These are phyloP conservation scores for Solanum chaucha DNA, from an alignment of 257 asterid species.

Conservation along the genomic window DNA sequence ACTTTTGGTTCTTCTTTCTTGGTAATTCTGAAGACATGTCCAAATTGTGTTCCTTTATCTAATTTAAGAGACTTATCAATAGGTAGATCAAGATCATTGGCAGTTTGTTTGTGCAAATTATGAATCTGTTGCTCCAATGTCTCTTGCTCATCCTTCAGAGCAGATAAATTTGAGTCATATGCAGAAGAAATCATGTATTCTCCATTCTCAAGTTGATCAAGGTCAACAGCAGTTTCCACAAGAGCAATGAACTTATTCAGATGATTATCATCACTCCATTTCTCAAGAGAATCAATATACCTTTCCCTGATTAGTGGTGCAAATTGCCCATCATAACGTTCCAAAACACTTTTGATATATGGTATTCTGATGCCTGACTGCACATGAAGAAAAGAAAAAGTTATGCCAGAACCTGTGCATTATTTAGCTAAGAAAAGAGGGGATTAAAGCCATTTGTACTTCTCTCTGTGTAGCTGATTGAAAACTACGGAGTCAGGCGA, in stretches of 20 bases:
- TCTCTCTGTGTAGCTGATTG: not conserved
- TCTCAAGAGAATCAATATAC: constrained; percentile 56
- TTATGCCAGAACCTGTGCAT: not conserved
- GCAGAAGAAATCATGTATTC: constrained; percentile 90
- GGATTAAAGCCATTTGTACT: not conserved
- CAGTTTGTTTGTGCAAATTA: constrained; percentile 67
- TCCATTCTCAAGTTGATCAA: constrained; percentile 95
- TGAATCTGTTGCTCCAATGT: constrained; percentile 60
- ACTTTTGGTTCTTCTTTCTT: constrained; percentile 98
- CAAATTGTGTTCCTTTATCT: constrained; percentile 88
- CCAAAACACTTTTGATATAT: constrained; percentile 61
- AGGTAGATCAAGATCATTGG: constrained; percentile 74
- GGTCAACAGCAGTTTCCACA: constrained; percentile 95
- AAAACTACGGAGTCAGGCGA: not conserved
- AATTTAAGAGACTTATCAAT: constrained; percentile 76
- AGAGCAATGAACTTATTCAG: constrained; percentile 84
- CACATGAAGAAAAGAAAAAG: not conserved
- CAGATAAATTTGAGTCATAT: constrained; percentile 58
- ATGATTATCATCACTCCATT: constrained; percentile 76
- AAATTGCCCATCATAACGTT: constrained; percentile 69
- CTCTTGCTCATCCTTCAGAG: constrained; percentile 69
- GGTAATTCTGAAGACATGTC: constrained; percentile 88
- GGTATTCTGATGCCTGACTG: constrained; percentile 94
- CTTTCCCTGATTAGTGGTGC: constrained; percentile 57
- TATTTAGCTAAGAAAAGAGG: not conserved